Base-by-base conservation (phyloP, 1,284 basidiomycete genomes). In the Cryptococcus hybrid region DNA sequence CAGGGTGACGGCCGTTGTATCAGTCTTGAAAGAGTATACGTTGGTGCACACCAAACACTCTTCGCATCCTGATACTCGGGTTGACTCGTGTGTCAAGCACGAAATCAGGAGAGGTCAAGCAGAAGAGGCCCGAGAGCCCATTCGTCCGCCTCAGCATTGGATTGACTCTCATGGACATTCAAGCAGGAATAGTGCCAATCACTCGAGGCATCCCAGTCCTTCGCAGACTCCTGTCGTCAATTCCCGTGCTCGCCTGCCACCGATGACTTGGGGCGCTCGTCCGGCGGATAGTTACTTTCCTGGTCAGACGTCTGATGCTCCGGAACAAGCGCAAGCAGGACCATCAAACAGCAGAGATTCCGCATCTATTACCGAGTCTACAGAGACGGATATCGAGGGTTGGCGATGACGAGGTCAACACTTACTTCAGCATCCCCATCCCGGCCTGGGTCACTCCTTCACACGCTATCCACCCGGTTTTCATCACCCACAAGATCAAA, bases 1-100 rank as follows among this genome's bases (percentile, higher is more conserved):
- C 5, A 80, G 82, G 45, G 87, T 96, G 8, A 77, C 85, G 3
- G 83, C 78, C 52, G 82, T 94, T 34, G 80, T 81, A 34, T 88
- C 87, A 3, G 83, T 85, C 5, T 80, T 96, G 55, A 86, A 87
- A 61, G 91, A 95, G 78, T 81, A 81, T 66, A 76, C 79, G 46
- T 84, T 85, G 7, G 84, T 86, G 4, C 88, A 87, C 74, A 79
- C 88, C 30, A 66, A 74, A 13, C 83, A 82, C 63, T 79, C 86
- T 7, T 78, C 80, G 5, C 86, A 88, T 71, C 85, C 89, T 57
- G 82, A 84, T 55, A 85, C 83, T 7, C 82, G 87, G 38, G 78
- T 84, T 35, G 84, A 90, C 39, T 82, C 85, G 5, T 84, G 82
- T 43, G 79, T 82, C 51, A 86, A 84, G 66, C 88, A 94, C 74